Conservation (phyloP, 768 basidiomycete species). For the Cystofilobasidium macerans region DNA sequence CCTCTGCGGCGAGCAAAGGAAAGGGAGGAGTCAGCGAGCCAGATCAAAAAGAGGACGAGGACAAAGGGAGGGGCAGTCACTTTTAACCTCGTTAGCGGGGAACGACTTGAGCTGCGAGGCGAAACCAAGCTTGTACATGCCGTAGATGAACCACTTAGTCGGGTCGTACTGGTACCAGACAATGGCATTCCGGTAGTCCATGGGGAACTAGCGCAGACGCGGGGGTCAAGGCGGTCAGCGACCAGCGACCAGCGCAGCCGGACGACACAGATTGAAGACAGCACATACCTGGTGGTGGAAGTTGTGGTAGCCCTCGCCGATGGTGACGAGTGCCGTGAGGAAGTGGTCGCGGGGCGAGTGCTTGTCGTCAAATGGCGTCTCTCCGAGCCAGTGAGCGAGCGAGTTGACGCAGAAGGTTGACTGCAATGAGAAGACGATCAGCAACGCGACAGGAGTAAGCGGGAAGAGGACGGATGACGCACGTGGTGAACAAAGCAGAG, state of each 20-base stretch:
- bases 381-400: constrained; percentile 90
- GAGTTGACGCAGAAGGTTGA: constrained; percentile 97
- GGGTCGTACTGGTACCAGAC: constrained; percentile 89
- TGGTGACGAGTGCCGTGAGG: constrained; percentile 75
- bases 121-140: constrained; percentile 53
- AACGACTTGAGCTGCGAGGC: constrained; percentile 75
- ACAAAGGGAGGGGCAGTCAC: too few species aligned
- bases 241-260: not conserved
- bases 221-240: not conserved
- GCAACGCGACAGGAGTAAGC: not conserved
- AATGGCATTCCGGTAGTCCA: constrained; percentile 95
- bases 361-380: constrained; percentile 86
- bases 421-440: constrained; percentile 39
- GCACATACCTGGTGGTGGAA: constrained; percentile 85
- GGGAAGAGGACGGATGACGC: constrained; percentile 34
- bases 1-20: constrained; percentile 42
- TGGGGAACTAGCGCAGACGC: constrained; percentile 52
- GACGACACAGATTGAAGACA: too few species aligned
- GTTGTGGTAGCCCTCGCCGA: constrained; percentile 96
- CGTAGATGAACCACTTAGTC: constrained; percentile 82
- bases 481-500: constrained; percentile 81
- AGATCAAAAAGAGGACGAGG: too few species aligned
- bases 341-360: constrained; percentile 84
- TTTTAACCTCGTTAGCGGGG: constrained; percentile 77
- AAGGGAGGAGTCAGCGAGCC: too few species aligned